These are phyloP conservation scores for Aspergillus carlsbadensis DNA, from an alignment of 495 filamentous ascomycete genomes.

Conservation along the genomic window DNA sequence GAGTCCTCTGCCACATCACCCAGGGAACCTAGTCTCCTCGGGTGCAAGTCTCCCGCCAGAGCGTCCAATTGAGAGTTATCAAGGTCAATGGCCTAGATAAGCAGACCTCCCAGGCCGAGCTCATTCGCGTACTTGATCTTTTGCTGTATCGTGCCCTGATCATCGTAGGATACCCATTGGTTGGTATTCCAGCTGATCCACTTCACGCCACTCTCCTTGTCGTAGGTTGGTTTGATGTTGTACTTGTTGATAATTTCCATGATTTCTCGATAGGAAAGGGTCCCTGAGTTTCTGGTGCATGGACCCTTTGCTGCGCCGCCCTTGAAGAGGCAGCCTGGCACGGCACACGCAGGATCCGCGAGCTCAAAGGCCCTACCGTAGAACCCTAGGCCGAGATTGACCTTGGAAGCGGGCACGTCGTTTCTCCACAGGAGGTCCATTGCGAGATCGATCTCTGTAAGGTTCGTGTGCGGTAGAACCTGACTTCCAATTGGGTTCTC, in stretches of 20 bases:
- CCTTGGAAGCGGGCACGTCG: not conserved
- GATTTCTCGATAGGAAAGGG: not conserved
- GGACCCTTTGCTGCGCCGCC: conserved; percentile 35
- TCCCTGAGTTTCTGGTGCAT: not conserved
- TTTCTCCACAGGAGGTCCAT: not conserved
- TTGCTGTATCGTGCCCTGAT: not conserved
- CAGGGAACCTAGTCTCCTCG: not conserved
- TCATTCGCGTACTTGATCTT: not conserved
- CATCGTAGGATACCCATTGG: conserved; percentile 3
- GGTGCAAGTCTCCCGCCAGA: conserved; percentile 16
- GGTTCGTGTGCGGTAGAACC: not conserved
- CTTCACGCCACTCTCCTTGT: not conserved
- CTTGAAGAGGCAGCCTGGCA: not conserved
- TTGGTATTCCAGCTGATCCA: not conserved
- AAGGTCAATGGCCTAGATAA: conserved; percentile 34
- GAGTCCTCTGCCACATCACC: no score
- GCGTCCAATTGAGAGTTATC: conserved; percentile 19
- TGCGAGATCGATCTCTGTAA: conserved; percentile 1
- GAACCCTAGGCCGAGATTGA: not conserved
- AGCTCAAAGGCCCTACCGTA: conserved; percentile 2
- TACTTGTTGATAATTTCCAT: not conserved
- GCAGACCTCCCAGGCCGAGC: conserved; percentile 10
- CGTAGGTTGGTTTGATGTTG: not conserved
- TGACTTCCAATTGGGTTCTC: conserved; percentile 11
- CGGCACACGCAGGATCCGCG: not conserved